Base-by-base conservation (phyloP, 139 green algal genomes). In the Micromonas pusilla region DNA sequence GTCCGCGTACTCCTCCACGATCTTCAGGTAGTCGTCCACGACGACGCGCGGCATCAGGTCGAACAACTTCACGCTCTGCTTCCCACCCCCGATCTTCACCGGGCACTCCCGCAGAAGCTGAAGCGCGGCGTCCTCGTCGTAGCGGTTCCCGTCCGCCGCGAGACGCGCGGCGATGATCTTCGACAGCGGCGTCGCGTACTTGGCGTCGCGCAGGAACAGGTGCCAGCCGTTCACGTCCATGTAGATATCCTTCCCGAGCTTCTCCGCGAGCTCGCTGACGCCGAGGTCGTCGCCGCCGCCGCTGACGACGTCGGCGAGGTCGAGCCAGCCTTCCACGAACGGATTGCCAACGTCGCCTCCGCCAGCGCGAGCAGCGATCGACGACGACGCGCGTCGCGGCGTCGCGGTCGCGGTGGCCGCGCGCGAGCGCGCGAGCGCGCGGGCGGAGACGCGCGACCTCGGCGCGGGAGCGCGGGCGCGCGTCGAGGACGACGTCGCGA, bases 191-290 rank as follows among this genome's bases (percentile, higher is more conserved):
- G 16, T 16, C 9, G 9, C 9, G 45, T 57, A 57, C 45, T 57
- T 86, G 57, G 86, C 77, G 72, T 88, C 84, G 1, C 76, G 72
- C 1, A 88, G 77, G 83, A 85, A 91, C 70, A 91, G 80, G 62
- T 91, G 87, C 87, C 87, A 91, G 19, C 87, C 87, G 60, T 86
- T 85, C 2, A 91, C n/a, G 65, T 90, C 87, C 1, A 90, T 77
- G 71, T 91, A 90, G 54, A 90, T 76, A 31, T 91, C 82, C 25
- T 75, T 73, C 25, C 83, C 85, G 9, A 57, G 45, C 16, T 57
- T 57, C 45, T 57, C 45, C 45, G 45, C 45, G 45, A 57, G 45
- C 45, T 57, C 45, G 45, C 45, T 57, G 9, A 57, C 45, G 45
- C 45, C 45, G 45, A 57, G 45, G 45, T 57, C 45, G 9, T 57